Base-by-base conservation (phyloP, 1,284 basidiomycete genomes). In the Trametes hirsuta region DNA sequence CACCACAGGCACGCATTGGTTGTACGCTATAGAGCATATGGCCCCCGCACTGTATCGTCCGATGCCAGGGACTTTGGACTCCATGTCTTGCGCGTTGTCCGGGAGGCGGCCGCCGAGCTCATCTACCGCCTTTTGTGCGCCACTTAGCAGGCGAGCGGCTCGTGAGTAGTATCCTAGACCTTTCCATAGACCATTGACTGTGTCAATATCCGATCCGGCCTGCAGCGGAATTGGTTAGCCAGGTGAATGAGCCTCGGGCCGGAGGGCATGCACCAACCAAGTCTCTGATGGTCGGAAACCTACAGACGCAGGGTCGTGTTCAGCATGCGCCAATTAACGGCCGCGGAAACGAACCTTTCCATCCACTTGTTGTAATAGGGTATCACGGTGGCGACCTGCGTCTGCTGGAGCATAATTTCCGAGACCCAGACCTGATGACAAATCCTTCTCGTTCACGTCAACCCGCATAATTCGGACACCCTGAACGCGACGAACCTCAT, bases 401-500 rank as follows among this genome's bases (percentile, higher is more conserved):
- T 98, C 74, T 99, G 97, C 73, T 99, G 97, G 6, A 98, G 82
- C 97, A 98, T 98, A 64, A 98, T 91, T 74, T 98, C 95, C 11
- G 91, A 93, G 46, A 97, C 81, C 89, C 91, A 93, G 11, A 93
- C 91, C 88, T 94, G 49, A 36, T n/a, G 18, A 21, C 48, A 34
- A 51, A 41, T 36, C 14, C 4, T 24, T 52, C 14, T 30, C 12
- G 21, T 35, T 52, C 22, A 34, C 6, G 49, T 56, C 55, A 61
- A 55, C 15, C 11, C 44, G 11, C 41, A 21, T 18, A 36, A 12
- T 2, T 15, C 14, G 10, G 3, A 5, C 11, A 0, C 34, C 12
- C 15, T 14, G 25, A 14, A 15, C 42, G 15, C 12, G 34, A 48
- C 44, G 14, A 42, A 91, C 91, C 81, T 93, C 91, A 66, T 94